Evolutionary conservation across 2,329 filamentous ascomycete species (phyloP).

Genomic region (Cladosporium austrohemisphaericum): DNA sequence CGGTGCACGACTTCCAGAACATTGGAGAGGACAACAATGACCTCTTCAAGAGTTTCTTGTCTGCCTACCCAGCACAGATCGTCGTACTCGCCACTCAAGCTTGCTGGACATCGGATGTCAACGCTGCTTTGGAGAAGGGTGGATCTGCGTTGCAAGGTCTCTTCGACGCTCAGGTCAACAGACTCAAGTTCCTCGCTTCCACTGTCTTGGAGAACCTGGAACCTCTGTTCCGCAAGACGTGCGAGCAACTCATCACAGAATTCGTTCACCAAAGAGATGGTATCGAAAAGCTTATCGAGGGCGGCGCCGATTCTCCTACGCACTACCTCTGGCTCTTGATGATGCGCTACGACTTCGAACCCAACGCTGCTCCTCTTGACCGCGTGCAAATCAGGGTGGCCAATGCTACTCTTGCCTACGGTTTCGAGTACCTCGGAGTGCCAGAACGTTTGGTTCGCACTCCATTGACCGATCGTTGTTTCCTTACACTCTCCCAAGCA

Average conservation of each 20-base stretch:
- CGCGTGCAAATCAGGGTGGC: conserved; percentile 93
- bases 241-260: conserved; percentile 97
- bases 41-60: conserved; percentile 75
- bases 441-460: conserved; percentile 94
- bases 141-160: conserved; percentile 66
- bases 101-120: conserved; percentile 87
- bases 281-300: conserved; percentile 78
- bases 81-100: conserved; percentile 92
- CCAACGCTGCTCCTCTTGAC: conserved; percentile 75
- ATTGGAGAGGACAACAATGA: conserved; percentile 65
- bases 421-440: conserved; percentile 96
- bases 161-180: conserved; percentile 76
- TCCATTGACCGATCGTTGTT: conserved; percentile 95
- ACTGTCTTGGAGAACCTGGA: conserved; percentile 89
- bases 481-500: conserved; percentile 94
- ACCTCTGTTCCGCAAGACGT: conserved; percentile 86
- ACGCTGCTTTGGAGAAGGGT: conserved; percentile 68
- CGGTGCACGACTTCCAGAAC: conserved; percentile 72
- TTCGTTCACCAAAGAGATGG: conserved; percentile 96
- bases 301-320: conserved; percentile 68
- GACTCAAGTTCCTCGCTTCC: conserved; percentile 79
- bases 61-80: conserved; percentile 83
- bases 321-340: conserved; percentile 93
- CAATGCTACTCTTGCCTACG: conserved; percentile 90
- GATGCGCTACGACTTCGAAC: conserved; percentile 90